phyloP scores from a whole-genome alignment of 1,139 yeast species.

The Pichia kudriavzevii region DNA sequence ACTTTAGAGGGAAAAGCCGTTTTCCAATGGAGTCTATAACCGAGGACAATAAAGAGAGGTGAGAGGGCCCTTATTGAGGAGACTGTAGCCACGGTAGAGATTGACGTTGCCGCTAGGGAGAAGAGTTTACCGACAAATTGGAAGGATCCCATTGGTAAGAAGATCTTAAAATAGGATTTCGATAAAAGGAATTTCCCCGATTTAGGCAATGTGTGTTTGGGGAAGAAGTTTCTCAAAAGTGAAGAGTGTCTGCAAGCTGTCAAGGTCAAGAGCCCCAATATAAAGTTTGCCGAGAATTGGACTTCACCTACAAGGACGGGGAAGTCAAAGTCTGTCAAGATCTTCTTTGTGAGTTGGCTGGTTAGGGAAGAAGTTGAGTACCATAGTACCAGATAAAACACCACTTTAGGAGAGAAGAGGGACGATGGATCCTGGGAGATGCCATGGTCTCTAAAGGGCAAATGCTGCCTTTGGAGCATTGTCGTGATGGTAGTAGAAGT shows the following conservation, averaged over 20 bases:
- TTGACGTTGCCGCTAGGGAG: slow-evolving; percentile 75
- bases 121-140: slow-evolving; percentile 85
- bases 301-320: slow-evolving; percentile 47
- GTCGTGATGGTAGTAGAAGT: too few relatives aligned
- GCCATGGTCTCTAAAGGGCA: too few relatives aligned
- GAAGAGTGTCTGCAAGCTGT: slow-evolving; percentile 10
- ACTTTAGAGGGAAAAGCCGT: slow-evolving; percentile 55
- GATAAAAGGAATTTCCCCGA: slow-evolving; percentile 11
- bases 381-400: slow-evolving; percentile 28
- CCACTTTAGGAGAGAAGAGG: slow-evolving; percentile 5
- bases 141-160: slow-evolving; percentile 87
- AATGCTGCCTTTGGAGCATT: too few relatives aligned
- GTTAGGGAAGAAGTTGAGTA: slow-evolving; percentile 41
- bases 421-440: not conserved
- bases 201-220: slow-evolving; percentile 19
- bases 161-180: slow-evolving; percentile 37
- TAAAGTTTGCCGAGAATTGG: slow-evolving; percentile 38
- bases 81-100: slow-evolving; percentile 82
- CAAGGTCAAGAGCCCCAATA: slow-evolving; percentile 23
- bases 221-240: slow-evolving; percentile 15
- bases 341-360: slow-evolving; percentile 40
- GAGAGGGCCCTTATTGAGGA: slow-evolving; percentile 85
- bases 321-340: slow-evolving; percentile 36
- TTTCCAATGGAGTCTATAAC: slow-evolving; percentile 56
- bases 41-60: slow-evolving; percentile 75